Evolutionary conservation across 495 filamentous ascomycete species (phyloP).

Genomic region (Saxophila tyrrhenica): DNA sequence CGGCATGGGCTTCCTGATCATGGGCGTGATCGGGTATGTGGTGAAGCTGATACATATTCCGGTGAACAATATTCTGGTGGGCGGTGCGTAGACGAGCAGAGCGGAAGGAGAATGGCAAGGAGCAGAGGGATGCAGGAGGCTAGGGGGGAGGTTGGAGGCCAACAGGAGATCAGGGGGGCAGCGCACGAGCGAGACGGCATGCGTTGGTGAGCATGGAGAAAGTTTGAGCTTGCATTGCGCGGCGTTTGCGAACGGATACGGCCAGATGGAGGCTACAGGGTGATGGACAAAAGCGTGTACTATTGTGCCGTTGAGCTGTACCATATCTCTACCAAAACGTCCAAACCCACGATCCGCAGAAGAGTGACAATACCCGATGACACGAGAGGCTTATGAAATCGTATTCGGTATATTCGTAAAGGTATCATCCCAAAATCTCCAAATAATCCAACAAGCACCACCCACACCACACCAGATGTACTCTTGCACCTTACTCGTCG

Average conservation of each 20-base stretch:
- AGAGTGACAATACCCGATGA: too few species aligned
- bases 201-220: too few species aligned
- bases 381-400: too few species aligned
- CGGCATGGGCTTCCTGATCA: conserved; percentile 79
- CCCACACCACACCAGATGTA: neutral
- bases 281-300: too few species aligned
- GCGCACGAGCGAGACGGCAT: too few species aligned
- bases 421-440: neutral
- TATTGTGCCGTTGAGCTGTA: too few species aligned
- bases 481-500: conserved; percentile 5
- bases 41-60: conserved; percentile 90
- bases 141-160: neutral
- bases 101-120: neutral
- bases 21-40: conserved; percentile 80
- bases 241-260: neutral
- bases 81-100: conserved; percentile 41
- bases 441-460: neutral
- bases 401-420: too few species aligned
- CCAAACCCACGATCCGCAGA: neutral
- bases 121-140: neutral
- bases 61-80: conserved; percentile 73
- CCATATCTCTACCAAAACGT: neutral
- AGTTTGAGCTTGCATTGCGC: neutral
- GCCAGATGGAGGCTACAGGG: too few species aligned
- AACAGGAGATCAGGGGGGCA: too few species aligned